Evolutionary conservation across 2,329 filamentous ascomycete genomes (phyloP).

Genomic region (Verticillium albo-atrum): DNA sequence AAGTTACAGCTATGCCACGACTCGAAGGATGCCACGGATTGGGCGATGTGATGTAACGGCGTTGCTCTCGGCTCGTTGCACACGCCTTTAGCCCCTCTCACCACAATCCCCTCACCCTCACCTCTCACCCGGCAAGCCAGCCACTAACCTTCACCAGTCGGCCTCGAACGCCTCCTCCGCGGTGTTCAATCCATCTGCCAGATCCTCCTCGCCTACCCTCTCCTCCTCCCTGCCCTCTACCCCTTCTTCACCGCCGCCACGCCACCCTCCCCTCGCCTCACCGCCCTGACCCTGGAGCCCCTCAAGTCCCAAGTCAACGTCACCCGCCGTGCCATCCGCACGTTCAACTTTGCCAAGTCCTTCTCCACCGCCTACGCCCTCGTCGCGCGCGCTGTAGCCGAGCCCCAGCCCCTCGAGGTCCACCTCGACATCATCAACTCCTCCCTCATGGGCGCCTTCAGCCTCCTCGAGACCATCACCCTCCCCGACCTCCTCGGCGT

Average conservation of each 20-base stretch:
- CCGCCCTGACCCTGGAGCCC: constrained; percentile 23
- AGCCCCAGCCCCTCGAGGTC: constrained; percentile 23
- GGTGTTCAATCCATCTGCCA: constrained; percentile 48
- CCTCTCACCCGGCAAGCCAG: not conserved
- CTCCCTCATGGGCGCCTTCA: constrained; percentile 61
- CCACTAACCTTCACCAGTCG: constrained; percentile 34
- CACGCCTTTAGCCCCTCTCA: not conserved
- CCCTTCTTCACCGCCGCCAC: constrained; percentile 12
- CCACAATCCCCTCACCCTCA: not conserved
- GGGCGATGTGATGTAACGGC: not conserved
- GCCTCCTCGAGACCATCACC: constrained; percentile 61
- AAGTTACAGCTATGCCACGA: constrained; percentile 13
- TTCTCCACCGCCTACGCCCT: constrained; percentile 46
- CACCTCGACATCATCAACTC: constrained; percentile 53
- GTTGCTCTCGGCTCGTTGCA: no score
- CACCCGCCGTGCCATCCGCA: constrained; percentile 58
- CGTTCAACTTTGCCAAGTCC: constrained; percentile 63
- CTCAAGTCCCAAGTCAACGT: constrained; percentile 40
- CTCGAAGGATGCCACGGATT: not conserved
- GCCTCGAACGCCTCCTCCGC: constrained; percentile 57
- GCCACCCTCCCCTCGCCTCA: constrained; percentile 13
- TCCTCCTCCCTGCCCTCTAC: constrained; percentile 30
- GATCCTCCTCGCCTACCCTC: constrained; percentile 40
- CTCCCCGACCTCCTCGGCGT: constrained; percentile 51
- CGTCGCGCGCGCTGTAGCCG: constrained; percentile 23